phyloP scores from a whole-genome alignment of 371 early-diverging fungal genomes.

The Funneliformis caledonium region DNA sequence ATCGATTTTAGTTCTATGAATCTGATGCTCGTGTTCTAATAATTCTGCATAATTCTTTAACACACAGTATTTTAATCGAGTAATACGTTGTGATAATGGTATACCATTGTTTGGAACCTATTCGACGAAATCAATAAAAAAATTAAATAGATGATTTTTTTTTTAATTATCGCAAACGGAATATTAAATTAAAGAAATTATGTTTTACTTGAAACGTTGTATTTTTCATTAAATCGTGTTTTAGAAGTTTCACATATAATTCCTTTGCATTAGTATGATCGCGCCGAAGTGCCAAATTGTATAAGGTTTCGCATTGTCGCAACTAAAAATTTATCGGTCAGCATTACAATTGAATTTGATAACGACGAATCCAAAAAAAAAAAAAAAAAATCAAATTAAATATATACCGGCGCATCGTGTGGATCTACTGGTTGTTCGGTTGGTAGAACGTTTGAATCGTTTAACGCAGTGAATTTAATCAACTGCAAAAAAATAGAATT shows the following conservation, averaged over 20 bases:
- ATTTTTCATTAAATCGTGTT: slow-evolving; percentile 17
- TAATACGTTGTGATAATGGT: slow-evolving; percentile 16
- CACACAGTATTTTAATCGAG: slow-evolving; percentile 27
- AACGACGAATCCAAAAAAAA: not conserved
- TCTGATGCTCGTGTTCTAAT: not conserved
- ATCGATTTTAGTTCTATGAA: not conserved
- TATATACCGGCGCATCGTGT: slow-evolving; percentile 10
- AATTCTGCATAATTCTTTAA: slow-evolving; percentile 34
- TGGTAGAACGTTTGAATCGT: not conserved
- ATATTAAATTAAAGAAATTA: not conserved
- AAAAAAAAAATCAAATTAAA: too few species aligned
- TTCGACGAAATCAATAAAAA: not conserved
- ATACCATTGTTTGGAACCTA: not conserved
- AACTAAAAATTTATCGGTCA: not conserved
- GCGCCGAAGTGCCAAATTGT: slow-evolving; percentile 25
- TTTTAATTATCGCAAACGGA: too few species aligned
- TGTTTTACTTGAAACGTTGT: not conserved
- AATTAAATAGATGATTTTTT: not conserved
- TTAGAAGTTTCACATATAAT: not conserved
- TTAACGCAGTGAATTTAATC: slow-evolving; percentile 25
- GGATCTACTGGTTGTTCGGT: not conserved
- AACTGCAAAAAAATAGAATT: not conserved
- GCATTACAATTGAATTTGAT: not conserved
- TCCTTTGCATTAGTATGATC: not conserved
- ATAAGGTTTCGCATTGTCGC: slow-evolving; percentile 8